A percentile compares a stretch with the other conserved stretches of the same genome.
Conservation (phyloP, 345 rosid genomes). For the Populus alba region DNA sequence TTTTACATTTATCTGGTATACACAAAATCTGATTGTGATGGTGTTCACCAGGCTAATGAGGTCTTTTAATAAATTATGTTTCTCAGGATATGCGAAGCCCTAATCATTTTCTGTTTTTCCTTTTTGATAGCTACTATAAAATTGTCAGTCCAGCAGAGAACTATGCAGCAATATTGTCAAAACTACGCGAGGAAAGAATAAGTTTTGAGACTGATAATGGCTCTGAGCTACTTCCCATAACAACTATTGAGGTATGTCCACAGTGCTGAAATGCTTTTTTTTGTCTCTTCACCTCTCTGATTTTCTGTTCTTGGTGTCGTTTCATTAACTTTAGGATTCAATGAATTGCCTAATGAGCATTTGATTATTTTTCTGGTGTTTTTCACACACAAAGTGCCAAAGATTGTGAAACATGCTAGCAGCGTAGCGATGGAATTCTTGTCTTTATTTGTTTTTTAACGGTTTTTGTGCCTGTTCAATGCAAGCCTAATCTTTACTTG, state of each 20-base stretch:
- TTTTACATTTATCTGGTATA: neutral
- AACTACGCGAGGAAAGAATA: slow-evolving; percentile 73
- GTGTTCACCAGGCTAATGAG: neutral
- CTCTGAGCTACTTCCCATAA: slow-evolving; percentile 77
- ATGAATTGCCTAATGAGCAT: neutral
- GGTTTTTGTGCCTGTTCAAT: neutral
- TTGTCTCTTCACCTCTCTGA: neutral
- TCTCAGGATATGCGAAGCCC: neutral
- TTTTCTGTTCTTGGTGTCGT: neutral
- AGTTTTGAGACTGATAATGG: slow-evolving; percentile 84
- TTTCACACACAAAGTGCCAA: neutral
- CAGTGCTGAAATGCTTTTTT: neutral
- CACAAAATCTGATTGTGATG: neutral
- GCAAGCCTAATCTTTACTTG: neutral
- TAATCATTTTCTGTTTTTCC: slow-evolving; percentile 1
- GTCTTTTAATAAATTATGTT: neutral
- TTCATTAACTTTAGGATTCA: neutral
- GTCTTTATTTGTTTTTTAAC: neutral
- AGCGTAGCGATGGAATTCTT: neutral
- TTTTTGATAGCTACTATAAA: slow-evolving; percentile 62
- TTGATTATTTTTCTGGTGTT: neutral
- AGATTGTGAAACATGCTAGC: neutral
- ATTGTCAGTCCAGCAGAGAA: slow-evolving; percentile 69
- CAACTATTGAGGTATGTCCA: slow-evolving; percentile 63
- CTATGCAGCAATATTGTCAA: slow-evolving; percentile 58